Percentiles rank a stretch among this genome's conserved stretches.
phyloP scores from a whole-genome alignment of 345 rosid species.

The Gossypium mustelinum region DNA sequence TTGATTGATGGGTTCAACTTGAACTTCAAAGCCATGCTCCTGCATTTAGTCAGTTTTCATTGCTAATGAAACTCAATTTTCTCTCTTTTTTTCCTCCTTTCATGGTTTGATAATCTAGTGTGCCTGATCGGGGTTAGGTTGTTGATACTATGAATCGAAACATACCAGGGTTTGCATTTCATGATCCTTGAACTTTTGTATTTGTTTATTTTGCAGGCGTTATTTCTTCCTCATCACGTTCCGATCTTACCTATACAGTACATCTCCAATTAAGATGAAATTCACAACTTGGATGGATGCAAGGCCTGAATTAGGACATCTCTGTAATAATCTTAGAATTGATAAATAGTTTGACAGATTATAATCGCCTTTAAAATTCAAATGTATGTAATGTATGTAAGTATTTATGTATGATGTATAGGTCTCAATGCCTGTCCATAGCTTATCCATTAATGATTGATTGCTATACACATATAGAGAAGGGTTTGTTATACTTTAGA shows the following conservation, averaged over 20 bases:
- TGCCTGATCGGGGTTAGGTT: background rate
- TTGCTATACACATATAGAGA: background rate
- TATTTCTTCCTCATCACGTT: slow-evolving; percentile 87
- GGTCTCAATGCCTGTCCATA: slow-evolving; percentile 15
- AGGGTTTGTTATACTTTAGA: background rate
- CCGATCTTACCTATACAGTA: slow-evolving; percentile 79
- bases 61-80: background rate
- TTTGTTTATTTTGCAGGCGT: slow-evolving; percentile 50
- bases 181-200: background rate
- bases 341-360: slow-evolving; percentile 38
- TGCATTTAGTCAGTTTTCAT: background rate
- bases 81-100: background rate
- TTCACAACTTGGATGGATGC: slow-evolving; percentile 80
- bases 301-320: slow-evolving; percentile 91
- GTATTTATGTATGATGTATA: slow-evolving; percentile 3
- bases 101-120: background rate
- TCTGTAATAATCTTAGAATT: slow-evolving; percentile 79
- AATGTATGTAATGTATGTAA: slow-evolving; percentile 28
- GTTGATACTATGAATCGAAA: background rate
- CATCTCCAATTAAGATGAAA: slow-evolving; percentile 44
- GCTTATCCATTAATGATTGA: slow-evolving; percentile 5
- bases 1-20: background rate
- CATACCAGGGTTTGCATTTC: background rate
- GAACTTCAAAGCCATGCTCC: background rate
- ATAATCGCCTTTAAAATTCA: slow-evolving; percentile 4